Evolutionary conservation across 495 filamentous ascomycete genomes (phyloP).

Genomic region (Pseudoneurospora amorphoporcata): DNA sequence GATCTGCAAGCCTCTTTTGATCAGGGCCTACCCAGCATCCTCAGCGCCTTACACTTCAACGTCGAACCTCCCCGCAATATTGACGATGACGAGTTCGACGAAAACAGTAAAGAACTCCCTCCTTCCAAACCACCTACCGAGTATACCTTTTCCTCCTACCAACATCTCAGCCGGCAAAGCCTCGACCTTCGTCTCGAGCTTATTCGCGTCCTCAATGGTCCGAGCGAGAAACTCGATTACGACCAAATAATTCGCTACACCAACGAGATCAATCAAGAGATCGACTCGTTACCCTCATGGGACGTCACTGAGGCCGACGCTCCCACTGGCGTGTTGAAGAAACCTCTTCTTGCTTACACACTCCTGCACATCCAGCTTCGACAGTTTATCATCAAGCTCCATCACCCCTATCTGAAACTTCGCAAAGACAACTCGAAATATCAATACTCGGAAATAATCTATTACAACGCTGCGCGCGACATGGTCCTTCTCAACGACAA

Average conservation of each 20-base stretch:
- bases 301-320: conserved; percentile 15
- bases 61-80: conserved; percentile 30
- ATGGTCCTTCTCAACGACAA: conserved; percentile 34
- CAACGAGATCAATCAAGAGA: conserved; percentile 33
- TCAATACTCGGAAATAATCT: conserved; percentile 37
- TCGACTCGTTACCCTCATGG: conserved; percentile 34
- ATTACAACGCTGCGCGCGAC: conserved; percentile 36
- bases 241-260: conserved; percentile 36
- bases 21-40: conserved; percentile 43
- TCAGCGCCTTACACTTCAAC: conserved; percentile 29
- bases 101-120: conserved; percentile 29
- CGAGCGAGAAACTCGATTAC: conserved; percentile 26
- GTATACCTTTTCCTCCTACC: conserved; percentile 34
- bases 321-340: conserved; percentile 12
- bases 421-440: conserved; percentile 31
- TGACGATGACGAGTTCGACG: conserved; percentile 35
- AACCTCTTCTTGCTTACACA: conserved; percentile 30
- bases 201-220: conserved; percentile 25
- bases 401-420: conserved; percentile 32
- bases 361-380: conserved; percentile 32
- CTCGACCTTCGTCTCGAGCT: conserved; percentile 32
- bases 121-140: conserved; percentile 19
- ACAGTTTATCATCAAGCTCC: conserved; percentile 35
- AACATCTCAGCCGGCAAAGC: conserved; percentile 29
- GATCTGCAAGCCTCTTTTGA: conserved; percentile 51